Conservation (phyloP, 768 basidiomycete species). For the Vararia minispora region DNA sequence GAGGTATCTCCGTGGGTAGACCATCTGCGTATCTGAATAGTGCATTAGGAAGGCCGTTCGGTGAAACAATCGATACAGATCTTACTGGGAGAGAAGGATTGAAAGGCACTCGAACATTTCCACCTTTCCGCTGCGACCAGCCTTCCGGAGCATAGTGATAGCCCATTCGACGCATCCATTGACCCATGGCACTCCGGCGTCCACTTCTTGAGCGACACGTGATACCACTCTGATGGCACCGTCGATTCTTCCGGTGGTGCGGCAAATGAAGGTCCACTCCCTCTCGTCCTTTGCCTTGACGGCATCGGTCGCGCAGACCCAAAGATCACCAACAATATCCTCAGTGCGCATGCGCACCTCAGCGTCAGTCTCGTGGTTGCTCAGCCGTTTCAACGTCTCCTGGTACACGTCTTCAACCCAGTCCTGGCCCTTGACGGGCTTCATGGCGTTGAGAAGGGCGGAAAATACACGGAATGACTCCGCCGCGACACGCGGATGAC, state of each 20-base stretch:
- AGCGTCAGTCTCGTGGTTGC: slow-evolving; percentile 78
- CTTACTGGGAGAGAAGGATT: slow-evolving; percentile 56
- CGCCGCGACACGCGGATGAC: slow-evolving; percentile 80
- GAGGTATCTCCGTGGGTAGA: slow-evolving; percentile 47
- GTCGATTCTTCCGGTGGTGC: slow-evolving; percentile 57
- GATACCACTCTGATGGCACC: slow-evolving; percentile 75
- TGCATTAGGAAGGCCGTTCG: slow-evolving; percentile 16
- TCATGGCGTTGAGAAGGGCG: slow-evolving; percentile 63
- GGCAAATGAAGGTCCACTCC: slow-evolving; percentile 77
- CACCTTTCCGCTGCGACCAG: slow-evolving; percentile 64
- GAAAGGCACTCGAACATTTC: slow-evolving; percentile 75
- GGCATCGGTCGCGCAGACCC: slow-evolving; percentile 75
- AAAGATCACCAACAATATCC: slow-evolving; percentile 73
- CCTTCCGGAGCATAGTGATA: slow-evolving; percentile 63
- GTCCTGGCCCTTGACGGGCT: slow-evolving; percentile 50
- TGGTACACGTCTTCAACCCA: slow-evolving; percentile 70
- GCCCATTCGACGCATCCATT: slow-evolving; percentile 71
- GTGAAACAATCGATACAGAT: slow-evolving; percentile 14
- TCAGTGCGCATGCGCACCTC: slow-evolving; percentile 82
- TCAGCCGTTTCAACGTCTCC: slow-evolving; percentile 59
- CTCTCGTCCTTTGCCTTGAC: slow-evolving; percentile 50
- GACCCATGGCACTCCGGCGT: slow-evolving; percentile 69
- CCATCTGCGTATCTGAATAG: slow-evolving; percentile 33
- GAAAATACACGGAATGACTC: slow-evolving; percentile 86
- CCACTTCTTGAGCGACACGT: slow-evolving; percentile 68